Evolutionary conservation across 257 asterid species (phyloP).

Genomic region (Verbascum thapsus): DNA sequence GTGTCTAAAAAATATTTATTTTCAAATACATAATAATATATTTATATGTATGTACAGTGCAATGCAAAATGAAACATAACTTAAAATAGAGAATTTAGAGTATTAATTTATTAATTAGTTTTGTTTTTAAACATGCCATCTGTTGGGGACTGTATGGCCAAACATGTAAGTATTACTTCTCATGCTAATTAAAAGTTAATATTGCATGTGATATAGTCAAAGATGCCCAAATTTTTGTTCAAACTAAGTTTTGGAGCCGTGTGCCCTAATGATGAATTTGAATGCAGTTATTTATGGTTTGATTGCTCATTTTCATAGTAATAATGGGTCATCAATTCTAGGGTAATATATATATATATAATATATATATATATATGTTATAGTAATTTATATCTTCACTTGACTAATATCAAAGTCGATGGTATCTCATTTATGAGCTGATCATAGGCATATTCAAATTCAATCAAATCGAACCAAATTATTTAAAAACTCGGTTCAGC

Average conservation of each 20-base stretch:
- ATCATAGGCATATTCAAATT: too few relatives aligned
- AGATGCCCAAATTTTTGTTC: slow-evolving; percentile 32
- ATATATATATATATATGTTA: not conserved
- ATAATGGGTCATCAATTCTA: not conserved
- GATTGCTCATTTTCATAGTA: not conserved
- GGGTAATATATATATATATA: too few relatives aligned
- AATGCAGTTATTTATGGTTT: slow-evolving; percentile 29
- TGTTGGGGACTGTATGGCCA: slow-evolving; percentile 14
- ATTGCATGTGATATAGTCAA: slow-evolving; percentile 32
- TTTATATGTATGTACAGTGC: too few relatives aligned
- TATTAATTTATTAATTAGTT: not conserved
- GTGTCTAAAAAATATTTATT: too few relatives aligned
- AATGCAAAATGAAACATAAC: too few relatives aligned
- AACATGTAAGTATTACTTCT: not conserved
- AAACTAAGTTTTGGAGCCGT: slow-evolving; percentile 41
- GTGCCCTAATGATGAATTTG: slow-evolving; percentile 44
- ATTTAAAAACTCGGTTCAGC: too few relatives aligned
- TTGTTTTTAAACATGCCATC: not conserved
- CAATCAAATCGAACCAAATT: too few relatives aligned
- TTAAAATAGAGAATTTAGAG: too few relatives aligned
- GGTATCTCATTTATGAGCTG: too few relatives aligned
- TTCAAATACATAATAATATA: too few relatives aligned
- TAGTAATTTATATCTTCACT: slow-evolving; percentile 9
- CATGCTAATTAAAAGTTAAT: slow-evolving; percentile 26
- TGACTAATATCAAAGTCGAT: too few relatives aligned